Base-by-base conservation (phyloP, 108 stramenopile genomes). In the Nitzschia putrida region DNA sequence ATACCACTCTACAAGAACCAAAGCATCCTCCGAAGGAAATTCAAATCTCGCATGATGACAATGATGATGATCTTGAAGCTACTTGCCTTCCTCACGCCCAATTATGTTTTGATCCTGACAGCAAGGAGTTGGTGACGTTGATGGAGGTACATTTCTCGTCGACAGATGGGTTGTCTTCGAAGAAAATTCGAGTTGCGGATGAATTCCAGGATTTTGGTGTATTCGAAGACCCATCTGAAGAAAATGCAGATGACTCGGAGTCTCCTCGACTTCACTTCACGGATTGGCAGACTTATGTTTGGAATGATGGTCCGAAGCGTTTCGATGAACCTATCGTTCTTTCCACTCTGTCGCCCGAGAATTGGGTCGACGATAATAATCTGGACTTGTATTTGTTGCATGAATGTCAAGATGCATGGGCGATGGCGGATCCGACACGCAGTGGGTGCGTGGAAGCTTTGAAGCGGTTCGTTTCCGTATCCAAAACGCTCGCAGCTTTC, bases 91-190 rank as follows among this genome's bases (percentile, higher is more conserved):
- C 64, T 11, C 65, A 73, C 57, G 72, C 72, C 4, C 72, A 73
- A 26, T 39, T 73, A n/a, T 73, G 63, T 42, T 73, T 73, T 57
- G 72, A 73, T 47, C 72, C 72, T 16, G 64, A 73, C 58, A 64
- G 52, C 34, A 56, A 73, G 22, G n/a, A 41, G 23, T 56, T 73
- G 20, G 72, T 73, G 13, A 65, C 72, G 7, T 22, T 73, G 34
- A 73, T 73, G 72, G 64, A 73, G 41, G 37, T 73, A 18, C 29
- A 53, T 40, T 29, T 53, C 11, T 11, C 50, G 10, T 53, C 51
- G 7, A n/a, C 23, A 25, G 34, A 11, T 18, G 61, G 61, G 3
- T 10, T 7, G 9, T 8, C 20, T 20, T 45, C 61, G 18, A 63
- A 63, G 23, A 41, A 43, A 9, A 41, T 63, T 22, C 23, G 61